Conservation (phyloP, 169 alveolate genomes). For the Plasmodium berghei region DNA sequence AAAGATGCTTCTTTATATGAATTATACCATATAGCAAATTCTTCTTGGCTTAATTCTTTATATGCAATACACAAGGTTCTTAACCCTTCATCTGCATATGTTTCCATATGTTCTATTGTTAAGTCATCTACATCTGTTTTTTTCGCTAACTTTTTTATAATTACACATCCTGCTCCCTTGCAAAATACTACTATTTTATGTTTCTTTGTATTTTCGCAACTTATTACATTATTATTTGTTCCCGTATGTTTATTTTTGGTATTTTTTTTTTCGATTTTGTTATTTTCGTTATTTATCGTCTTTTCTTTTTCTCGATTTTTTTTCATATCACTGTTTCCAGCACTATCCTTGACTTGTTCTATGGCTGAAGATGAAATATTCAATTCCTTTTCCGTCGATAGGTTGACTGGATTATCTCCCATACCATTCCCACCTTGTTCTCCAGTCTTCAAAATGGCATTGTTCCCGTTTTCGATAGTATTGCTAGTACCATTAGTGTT, state of each 20-base stretch:
- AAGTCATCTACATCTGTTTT: slow-evolving; percentile 77
- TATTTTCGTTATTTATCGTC: no score
- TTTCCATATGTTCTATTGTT: slow-evolving; percentile 83
- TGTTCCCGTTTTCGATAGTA: no score
- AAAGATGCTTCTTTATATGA: slow-evolving; percentile 79
- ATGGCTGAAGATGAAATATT: no score
- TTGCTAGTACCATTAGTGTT: no score
- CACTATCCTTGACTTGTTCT: background rate
- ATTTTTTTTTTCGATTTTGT: no score
- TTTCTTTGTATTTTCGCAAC: slow-evolving; percentile 53
- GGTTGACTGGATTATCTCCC: slow-evolving; percentile 3
- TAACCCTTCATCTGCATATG: slow-evolving; percentile 89
- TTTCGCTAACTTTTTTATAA: slow-evolving; percentile 84
- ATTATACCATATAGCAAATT: slow-evolving; percentile 83
- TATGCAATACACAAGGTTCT: slow-evolving; percentile 94
- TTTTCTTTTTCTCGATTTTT: background rate
- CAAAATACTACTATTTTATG: slow-evolving; percentile 84
- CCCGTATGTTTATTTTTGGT: background rate
- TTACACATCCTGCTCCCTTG: slow-evolving; percentile 96
- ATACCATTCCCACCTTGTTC: background rate
- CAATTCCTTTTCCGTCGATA: no score
- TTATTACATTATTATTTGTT: slow-evolving; percentile 7
- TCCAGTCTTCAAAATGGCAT: no score
- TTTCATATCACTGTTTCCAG: background rate
- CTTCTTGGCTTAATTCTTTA: slow-evolving; percentile 89